Evolutionary conservation across 2,329 filamentous ascomycete genomes (phyloP).

Genomic region (Mariannaea elegans): DNA sequence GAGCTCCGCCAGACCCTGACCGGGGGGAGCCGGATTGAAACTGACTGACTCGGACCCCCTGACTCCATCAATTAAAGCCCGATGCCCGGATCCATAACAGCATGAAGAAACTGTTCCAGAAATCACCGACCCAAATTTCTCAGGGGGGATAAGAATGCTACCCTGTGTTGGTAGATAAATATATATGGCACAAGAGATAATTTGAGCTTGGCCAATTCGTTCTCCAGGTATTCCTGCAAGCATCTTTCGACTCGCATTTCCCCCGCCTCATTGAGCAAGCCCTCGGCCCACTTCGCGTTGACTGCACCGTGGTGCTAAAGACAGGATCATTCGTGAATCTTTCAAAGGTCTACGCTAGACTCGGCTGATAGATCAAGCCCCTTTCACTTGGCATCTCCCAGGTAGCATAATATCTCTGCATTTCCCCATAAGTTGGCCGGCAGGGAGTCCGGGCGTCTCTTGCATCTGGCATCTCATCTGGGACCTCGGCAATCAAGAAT

Average conservation of each 20-base stretch:
- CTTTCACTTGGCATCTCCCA: neutral
- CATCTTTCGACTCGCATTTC: neutral
- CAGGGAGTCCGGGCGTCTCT: neutral
- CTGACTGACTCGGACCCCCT: slow-evolving; percentile 7
- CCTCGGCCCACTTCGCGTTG: neutral
- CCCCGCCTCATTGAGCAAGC: slow-evolving; percentile 3
- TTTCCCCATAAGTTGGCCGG: neutral
- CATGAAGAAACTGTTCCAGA: slow-evolving; percentile 11
- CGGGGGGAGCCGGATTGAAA: slow-evolving; percentile 4
- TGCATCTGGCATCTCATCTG: neutral
- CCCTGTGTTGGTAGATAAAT: slow-evolving; percentile 11
- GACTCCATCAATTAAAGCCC: neutral
- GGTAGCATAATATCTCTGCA: neutral
- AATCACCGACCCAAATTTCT: neutral
- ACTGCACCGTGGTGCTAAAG: neutral
- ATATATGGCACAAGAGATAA: neutral
- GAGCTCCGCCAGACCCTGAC: neutral
- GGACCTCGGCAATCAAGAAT: neutral
- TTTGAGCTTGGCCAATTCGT: neutral
- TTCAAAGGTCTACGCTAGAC: slow-evolving; percentile 20
- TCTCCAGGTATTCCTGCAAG: neutral
- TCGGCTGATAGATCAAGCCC: slow-evolving; percentile 5
- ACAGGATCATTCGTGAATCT: slow-evolving; percentile 10
- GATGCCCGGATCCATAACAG: neutral
- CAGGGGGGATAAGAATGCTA: slow-evolving; percentile 21